A percentile compares a stretch with the other conserved stretches of the same genome.
These are phyloP conservation scores for Leptosphaerulina australis DNA, from an alignment of 2,329 filamentous ascomycete species.

Conservation along the genomic window DNA sequence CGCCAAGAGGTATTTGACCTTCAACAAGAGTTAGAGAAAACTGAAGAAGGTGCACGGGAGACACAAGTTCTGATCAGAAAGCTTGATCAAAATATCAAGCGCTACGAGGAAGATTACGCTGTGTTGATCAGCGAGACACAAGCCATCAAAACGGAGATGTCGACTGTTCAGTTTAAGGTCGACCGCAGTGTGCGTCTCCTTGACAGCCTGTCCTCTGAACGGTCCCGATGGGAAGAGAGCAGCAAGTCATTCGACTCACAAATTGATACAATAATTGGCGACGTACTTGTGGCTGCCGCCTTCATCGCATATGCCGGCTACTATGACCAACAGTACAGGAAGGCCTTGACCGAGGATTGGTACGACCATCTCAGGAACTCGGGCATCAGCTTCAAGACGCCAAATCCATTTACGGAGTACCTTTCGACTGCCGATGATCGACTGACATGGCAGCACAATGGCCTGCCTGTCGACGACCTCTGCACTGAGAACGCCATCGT, in stretches of 20 bases:
- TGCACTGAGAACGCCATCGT: constrained; percentile 99
- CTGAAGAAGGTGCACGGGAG: constrained; percentile 89
- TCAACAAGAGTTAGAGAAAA: constrained; percentile 87
- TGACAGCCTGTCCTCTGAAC: constrained; percentile 92
- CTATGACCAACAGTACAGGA: constrained; percentile 97
- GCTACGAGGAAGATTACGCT: constrained; percentile 95
- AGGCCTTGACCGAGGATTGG: constrained; percentile 98
- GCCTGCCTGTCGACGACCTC: constrained; percentile 90
- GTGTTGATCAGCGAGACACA: constrained; percentile 95
- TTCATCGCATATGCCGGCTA: constrained; percentile 97
- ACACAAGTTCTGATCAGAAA: constrained; percentile 85
- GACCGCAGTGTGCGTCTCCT: constrained; percentile 92
- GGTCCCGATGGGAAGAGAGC: constrained; percentile 91
- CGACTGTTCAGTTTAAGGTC: constrained; percentile 95
- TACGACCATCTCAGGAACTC: constrained; percentile 89
- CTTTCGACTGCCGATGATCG: constrained; percentile 95
- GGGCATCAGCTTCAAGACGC: constrained; percentile 90
- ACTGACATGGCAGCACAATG: constrained; percentile 92
- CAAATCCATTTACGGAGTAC: constrained; percentile 95
- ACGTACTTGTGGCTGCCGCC: constrained; percentile 93
- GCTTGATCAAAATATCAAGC: constrained; percentile 88
- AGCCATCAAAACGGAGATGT: constrained; percentile 97
- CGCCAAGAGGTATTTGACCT: constrained; percentile 87
- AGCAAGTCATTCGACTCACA: constrained; percentile 99
- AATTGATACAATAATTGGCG: constrained; percentile 93